Evolutionary conservation across 140 eudicot species (phyloP).

Genomic region (Ambrosia hybrid): DNA sequence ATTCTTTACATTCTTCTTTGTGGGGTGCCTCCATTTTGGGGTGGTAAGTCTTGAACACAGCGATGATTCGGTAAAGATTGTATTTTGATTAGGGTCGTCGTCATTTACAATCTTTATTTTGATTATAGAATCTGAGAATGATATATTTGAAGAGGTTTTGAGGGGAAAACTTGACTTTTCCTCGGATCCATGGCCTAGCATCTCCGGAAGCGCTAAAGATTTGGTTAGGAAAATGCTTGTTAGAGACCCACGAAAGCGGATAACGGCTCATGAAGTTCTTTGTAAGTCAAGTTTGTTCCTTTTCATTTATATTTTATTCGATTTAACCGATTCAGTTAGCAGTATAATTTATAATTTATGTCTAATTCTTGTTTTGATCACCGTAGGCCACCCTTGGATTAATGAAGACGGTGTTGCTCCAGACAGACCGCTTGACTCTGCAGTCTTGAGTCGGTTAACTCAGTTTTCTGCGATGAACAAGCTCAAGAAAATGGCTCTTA

Average conservation of each 20-base stretch:
- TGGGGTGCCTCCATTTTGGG: constrained; percentile 85
- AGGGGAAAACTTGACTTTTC: constrained; percentile 73
- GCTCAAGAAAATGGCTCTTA: constrained; percentile 93
- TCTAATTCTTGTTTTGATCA: constrained; percentile 13
- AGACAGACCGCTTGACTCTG: constrained; percentile 91
- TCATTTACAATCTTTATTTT: constrained; percentile 16
- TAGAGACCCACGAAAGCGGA: constrained; percentile 70
- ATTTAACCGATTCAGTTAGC: neutral
- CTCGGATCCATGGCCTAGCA: constrained; percentile 86
- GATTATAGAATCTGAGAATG: constrained; percentile 72
- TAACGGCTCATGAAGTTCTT: constrained; percentile 78
- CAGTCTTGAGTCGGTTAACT: constrained; percentile 72
- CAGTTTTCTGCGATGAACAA: constrained; percentile 91
- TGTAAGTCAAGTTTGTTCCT: too few species aligned
- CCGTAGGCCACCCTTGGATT: constrained; percentile 93
- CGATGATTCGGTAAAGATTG: neutral
- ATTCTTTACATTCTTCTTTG: constrained; percentile 62
- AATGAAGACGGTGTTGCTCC: constrained; percentile 89
- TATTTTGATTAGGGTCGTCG: neutral
- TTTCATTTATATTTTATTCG: too few species aligned
- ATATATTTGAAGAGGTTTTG: constrained; percentile 74
- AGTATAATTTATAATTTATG: too few species aligned
- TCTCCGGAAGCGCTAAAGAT: constrained; percentile 85
- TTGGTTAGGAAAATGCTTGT: constrained; percentile 74
- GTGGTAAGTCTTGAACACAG: constrained; percentile 41